These are phyloP conservation scores for Urtica urens DNA, from an alignment of 306 rosid genomes.

Conservation along the genomic window DNA sequence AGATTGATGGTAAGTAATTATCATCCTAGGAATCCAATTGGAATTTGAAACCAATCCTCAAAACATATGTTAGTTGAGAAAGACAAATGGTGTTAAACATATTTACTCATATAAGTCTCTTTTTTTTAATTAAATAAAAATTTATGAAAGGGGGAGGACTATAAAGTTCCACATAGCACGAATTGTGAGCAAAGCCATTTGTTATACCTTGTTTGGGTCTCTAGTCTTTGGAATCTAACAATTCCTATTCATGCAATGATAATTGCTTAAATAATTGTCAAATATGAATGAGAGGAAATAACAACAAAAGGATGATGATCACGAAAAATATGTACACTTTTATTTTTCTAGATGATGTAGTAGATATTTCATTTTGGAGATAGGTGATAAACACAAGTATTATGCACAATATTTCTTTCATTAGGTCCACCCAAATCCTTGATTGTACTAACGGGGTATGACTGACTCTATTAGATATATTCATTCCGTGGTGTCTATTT, in stretches of 20 bases:
- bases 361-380: conserved; percentile 10
- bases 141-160: not conserved
- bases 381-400: conserved; percentile 9
- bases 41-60: not conserved
- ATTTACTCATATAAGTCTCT: not conserved
- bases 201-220: no score
- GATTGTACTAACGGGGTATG: conserved; percentile 16
- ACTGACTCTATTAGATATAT: conserved; percentile 15
- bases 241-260: conserved; percentile 12
- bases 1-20: not conserved
- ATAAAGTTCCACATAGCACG: conserved; percentile 11
- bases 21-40: not conserved
- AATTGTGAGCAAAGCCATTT: no score
- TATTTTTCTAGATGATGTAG: no score
- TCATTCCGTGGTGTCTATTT: conserved; percentile 11
- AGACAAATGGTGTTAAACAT: not conserved
- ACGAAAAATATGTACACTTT: not conserved
- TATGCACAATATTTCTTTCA: not conserved
- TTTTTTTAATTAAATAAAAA: no score
- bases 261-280: not conserved
- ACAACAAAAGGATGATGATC: not conserved
- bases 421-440: conserved; percentile 22
- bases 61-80: not conserved
- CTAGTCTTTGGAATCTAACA: conserved; percentile 5
- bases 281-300: not conserved